These are phyloP conservation scores for Kingdonia uniflora DNA, from an alignment of 164 flowering plant species.

Conservation along the genomic window DNA sequence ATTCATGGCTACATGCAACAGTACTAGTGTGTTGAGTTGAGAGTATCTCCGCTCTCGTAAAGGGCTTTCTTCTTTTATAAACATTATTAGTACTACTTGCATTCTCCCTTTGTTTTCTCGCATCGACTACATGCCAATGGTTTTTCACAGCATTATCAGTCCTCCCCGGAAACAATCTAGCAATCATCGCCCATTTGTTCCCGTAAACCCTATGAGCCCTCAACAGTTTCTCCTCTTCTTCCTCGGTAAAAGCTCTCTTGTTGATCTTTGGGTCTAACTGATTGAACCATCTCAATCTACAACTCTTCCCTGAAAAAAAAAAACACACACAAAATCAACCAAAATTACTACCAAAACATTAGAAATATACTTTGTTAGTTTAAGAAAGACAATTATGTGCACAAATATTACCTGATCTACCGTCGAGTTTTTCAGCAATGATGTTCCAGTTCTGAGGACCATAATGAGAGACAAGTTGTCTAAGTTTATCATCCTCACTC, in stretches of 20 bases:
- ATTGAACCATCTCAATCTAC: slow-evolving; percentile 81
- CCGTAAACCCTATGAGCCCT: slow-evolving; percentile 54
- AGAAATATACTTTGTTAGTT: neutral
- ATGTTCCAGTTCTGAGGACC: slow-evolving; percentile 92
- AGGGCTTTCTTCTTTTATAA: no score
- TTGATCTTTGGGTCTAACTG: slow-evolving; percentile 78
- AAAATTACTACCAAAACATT: neutral
- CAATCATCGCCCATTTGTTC: slow-evolving; percentile 75
- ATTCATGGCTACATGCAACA: no score
- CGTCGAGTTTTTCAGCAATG: slow-evolving; percentile 64
- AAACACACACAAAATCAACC: slow-evolving; percentile 1
- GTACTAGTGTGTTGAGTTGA: no score
- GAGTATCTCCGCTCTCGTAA: slow-evolving; percentile 29
- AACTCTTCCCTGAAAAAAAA: slow-evolving; percentile 88
- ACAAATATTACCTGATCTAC: slow-evolving; percentile 66
- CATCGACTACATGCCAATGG: slow-evolving; percentile 82
- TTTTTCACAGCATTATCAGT: slow-evolving; percentile 86
- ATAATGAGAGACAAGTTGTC: slow-evolving; percentile 50
- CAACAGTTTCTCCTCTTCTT: slow-evolving; percentile 62
- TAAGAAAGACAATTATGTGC: neutral
- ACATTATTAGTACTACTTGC: no score
- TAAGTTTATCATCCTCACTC: slow-evolving; percentile 60
- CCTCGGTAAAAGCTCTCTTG: slow-evolving; percentile 54
- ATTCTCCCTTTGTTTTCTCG: slow-evolving; percentile 49
- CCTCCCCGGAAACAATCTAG: slow-evolving; percentile 65